These are phyloP conservation scores for Pachysandra terminalis DNA, from an alignment of 164 flowering plant genomes.

Conservation along the genomic window DNA sequence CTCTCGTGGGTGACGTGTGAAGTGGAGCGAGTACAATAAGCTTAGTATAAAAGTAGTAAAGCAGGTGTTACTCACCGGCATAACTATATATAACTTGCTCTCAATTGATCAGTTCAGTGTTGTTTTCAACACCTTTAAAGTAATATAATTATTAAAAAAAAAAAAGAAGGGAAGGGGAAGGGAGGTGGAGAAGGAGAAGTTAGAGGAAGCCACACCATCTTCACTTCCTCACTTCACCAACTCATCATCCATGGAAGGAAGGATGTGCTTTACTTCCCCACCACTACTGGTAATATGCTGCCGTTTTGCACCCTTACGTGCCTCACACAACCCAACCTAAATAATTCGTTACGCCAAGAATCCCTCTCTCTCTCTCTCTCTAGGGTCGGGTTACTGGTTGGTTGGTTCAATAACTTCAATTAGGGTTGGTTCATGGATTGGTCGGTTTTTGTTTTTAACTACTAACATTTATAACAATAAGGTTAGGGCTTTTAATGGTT, in stretches of 20 bases:
- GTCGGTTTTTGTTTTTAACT: no score
- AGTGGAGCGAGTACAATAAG: background rate
- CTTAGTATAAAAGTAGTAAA: background rate
- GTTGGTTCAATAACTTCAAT: no score
- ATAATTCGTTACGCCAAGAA: conserved; percentile 42
- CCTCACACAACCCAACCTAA: conserved; percentile 40
- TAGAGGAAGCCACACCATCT: background rate
- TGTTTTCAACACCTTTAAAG: background rate
- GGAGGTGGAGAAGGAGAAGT: background rate
- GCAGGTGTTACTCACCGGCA: background rate
- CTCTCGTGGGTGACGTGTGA: background rate
- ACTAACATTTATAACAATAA: no score
- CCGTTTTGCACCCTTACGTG: conserved; percentile 37
- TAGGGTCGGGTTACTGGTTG: no score
- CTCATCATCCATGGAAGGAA: conserved; percentile 7
- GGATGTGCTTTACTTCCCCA: conserved; percentile 26
- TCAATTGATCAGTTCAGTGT: background rate
- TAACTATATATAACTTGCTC: background rate
- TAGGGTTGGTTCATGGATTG: no score
- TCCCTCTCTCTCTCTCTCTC: conserved; percentile 9
- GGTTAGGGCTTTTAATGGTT: no score
- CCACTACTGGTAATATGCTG: conserved; percentile 14
- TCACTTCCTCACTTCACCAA: conserved; percentile 9
- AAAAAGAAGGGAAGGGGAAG: background rate
- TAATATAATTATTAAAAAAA: no score